Percentiles rank a stretch among this genome's conserved stretches.
phyloP scores from a whole-genome alignment of 2,329 filamentous ascomycete genomes.

The Coniochaeta pulveracea region DNA sequence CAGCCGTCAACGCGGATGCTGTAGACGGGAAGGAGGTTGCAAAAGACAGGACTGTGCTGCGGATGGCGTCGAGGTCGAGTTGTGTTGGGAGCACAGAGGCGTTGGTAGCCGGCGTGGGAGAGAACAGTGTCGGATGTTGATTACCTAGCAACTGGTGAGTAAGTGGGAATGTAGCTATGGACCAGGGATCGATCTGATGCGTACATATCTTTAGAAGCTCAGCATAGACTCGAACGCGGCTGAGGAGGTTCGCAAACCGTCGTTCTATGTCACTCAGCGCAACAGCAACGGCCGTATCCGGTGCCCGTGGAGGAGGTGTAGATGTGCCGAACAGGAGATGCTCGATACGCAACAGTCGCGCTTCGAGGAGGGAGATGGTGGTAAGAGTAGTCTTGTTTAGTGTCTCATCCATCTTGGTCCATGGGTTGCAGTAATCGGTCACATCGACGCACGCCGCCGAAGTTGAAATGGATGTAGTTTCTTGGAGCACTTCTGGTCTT shows the following conservation, averaged over 20 bases:
- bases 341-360: slow-evolving; percentile 47
- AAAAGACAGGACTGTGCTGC: slow-evolving; percentile 43
- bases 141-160: slow-evolving; percentile 27
- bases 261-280: slow-evolving; percentile 40
- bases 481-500: too few relatives aligned
- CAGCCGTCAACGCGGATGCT: slow-evolving; percentile 45
- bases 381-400: slow-evolving; percentile 41
- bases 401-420: slow-evolving; percentile 17
- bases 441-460: slow-evolving; percentile 1
- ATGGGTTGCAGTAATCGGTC: too few relatives aligned
- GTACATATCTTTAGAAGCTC: slow-evolving; percentile 51
- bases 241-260: slow-evolving; percentile 37
- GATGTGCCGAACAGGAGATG: slow-evolving; percentile 43
- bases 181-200: slow-evolving; percentile 11
- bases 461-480: too few relatives aligned
- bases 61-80: slow-evolving; percentile 37
- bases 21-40: slow-evolving; percentile 43
- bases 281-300: slow-evolving; percentile 27
- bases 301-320: slow-evolving; percentile 17
- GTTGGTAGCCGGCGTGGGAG: slow-evolving; percentile 28
- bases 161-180: background rate
- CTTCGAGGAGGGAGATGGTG: slow-evolving; percentile 45
- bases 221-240: slow-evolving; percentile 42
- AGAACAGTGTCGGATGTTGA: slow-evolving; percentile 43
- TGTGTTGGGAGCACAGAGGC: slow-evolving; percentile 37